phyloP scores from a whole-genome alignment of 1,284 basidiomycete species.

The Singerocomus inundabilis region DNA sequence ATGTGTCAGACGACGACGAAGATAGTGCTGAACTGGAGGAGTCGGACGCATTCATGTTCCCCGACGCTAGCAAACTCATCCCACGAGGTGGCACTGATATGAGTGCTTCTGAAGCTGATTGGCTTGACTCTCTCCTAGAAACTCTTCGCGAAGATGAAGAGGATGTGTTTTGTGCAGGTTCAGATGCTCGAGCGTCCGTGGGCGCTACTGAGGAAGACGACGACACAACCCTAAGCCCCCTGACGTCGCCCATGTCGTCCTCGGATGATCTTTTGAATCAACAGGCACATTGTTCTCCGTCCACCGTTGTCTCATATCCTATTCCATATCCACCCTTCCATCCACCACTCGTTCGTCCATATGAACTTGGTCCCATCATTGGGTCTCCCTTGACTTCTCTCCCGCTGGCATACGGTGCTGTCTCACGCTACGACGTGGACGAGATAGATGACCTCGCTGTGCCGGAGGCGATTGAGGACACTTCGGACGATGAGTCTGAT shows the following conservation, averaged over 20 bases:
- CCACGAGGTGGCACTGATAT: constrained; percentile 36
- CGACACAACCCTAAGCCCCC: constrained; percentile 50
- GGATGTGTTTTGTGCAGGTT: constrained; percentile 49
- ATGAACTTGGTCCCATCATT: constrained; percentile 40
- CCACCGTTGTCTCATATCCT: constrained; percentile 55
- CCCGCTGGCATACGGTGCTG: constrained; percentile 48
- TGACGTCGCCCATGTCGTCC: constrained; percentile 66
- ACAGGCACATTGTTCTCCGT: constrained; percentile 45
- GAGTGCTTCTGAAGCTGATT: constrained; percentile 63
- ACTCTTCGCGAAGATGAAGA: constrained; percentile 64
- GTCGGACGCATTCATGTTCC: constrained; percentile 71
- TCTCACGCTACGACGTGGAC: constrained; percentile 59
- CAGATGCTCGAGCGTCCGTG: constrained; percentile 41
- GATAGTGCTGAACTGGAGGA: constrained; percentile 42
- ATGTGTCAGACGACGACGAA: constrained; percentile 38
- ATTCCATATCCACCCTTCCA: constrained; percentile 65
- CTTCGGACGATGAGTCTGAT: constrained; percentile 79
- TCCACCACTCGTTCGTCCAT: constrained; percentile 50
- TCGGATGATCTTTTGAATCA: constrained; percentile 65
- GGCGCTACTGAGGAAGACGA: constrained; percentile 55
- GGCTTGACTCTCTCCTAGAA: constrained; percentile 77
- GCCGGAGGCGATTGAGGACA: constrained; percentile 78
- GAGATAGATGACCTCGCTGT: constrained; percentile 65
- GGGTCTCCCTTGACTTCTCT: constrained; percentile 42
- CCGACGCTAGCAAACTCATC: constrained; percentile 62